These are phyloP conservation scores for Aureobasidium leucospermi DNA, from an alignment of 2,329 filamentous ascomycete species.

Conservation along the genomic window DNA sequence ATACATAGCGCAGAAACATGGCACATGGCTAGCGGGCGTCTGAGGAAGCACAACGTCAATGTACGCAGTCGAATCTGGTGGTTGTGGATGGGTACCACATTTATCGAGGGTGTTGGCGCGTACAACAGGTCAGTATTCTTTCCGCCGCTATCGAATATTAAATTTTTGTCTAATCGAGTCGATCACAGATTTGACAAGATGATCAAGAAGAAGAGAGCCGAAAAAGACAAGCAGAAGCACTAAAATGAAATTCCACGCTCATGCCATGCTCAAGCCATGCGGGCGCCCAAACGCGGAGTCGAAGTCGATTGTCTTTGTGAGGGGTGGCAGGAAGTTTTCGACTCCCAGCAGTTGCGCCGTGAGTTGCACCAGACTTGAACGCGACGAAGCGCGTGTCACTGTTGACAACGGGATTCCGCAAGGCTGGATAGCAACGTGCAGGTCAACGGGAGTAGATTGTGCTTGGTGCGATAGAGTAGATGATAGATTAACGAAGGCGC, in stretches of 20 bases:
- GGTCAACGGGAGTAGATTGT: background rate
- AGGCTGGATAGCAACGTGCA: slow-evolving; percentile 4
- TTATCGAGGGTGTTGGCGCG: slow-evolving; percentile 47
- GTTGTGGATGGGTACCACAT: slow-evolving; percentile 44
- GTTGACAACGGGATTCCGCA: background rate
- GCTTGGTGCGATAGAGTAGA: background rate
- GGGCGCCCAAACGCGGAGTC: background rate
- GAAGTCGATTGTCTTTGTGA: background rate
- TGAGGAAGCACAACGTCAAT: slow-evolving; percentile 47
- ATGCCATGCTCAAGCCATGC: background rate
- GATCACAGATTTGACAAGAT: slow-evolving; percentile 32
- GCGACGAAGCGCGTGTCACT: background rate
- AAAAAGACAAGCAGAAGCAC: slow-evolving; percentile 34
- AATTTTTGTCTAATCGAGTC: background rate
- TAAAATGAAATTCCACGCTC: slow-evolving; percentile 17
- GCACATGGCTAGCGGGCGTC: slow-evolving; percentile 36
- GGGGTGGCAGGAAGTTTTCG: background rate
- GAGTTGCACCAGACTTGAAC: background rate
- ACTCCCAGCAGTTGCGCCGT: background rate
- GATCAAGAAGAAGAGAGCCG: slow-evolving; percentile 34
- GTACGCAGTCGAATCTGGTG: slow-evolving; percentile 44
- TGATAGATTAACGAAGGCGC: background rate
- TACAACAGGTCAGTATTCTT: slow-evolving; percentile 31
- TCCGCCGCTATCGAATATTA: too few relatives aligned
- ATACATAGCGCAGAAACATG: slow-evolving; percentile 61